These are phyloP conservation scores for Chalciporus pseudorubinellus DNA, from an alignment of 768 basidiomycete species.

Conservation along the genomic window DNA sequence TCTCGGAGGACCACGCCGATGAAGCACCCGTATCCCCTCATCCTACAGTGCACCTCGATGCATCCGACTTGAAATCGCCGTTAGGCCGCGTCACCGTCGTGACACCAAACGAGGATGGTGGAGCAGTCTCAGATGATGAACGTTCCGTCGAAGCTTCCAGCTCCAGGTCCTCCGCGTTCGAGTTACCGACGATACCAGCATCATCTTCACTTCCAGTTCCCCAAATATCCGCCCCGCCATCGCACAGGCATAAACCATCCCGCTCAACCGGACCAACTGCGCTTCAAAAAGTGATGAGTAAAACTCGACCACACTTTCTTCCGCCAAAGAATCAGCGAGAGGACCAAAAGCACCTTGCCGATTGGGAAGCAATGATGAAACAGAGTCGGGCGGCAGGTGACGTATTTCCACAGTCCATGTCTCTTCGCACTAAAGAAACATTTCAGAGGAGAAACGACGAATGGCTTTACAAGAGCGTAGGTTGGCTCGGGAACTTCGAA, in stretches of 20 bases:
- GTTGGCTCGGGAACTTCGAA: slow-evolving; percentile 57
- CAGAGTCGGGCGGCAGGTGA: slow-evolving; percentile 71
- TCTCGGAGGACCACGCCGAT: slow-evolving; percentile 1
- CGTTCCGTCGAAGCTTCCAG: not conserved
- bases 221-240: slow-evolving; percentile 16
- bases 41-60: slow-evolving; percentile 46
- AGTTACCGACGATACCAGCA: slow-evolving; percentile 25
- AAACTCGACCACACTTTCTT: slow-evolving; percentile 79
- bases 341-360: slow-evolving; percentile 79
- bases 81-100: slow-evolving; percentile 28
- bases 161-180: slow-evolving; percentile 13
- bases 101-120: not conserved
- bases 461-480: slow-evolving; percentile 62
- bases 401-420: slow-evolving; percentile 6
- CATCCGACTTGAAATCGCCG: slow-evolving; percentile 34
- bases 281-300: slow-evolving; percentile 78
- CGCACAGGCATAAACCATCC: slow-evolving; percentile 38
- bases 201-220: slow-evolving; percentile 30
- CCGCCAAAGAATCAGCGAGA: slow-evolving; percentile 79
- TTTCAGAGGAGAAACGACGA: slow-evolving; percentile 66
- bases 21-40: slow-evolving; percentile 28
- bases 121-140: not conserved
- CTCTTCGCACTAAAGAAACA: slow-evolving; percentile 3
- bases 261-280: slow-evolving; percentile 65
- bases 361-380: slow-evolving; percentile 89